Evolutionary conservation across 371 early-diverging fungal genomes (phyloP), one percentile per base, ranked within the genome.

Genomic region (Furculomyces boomerangus): DNA sequence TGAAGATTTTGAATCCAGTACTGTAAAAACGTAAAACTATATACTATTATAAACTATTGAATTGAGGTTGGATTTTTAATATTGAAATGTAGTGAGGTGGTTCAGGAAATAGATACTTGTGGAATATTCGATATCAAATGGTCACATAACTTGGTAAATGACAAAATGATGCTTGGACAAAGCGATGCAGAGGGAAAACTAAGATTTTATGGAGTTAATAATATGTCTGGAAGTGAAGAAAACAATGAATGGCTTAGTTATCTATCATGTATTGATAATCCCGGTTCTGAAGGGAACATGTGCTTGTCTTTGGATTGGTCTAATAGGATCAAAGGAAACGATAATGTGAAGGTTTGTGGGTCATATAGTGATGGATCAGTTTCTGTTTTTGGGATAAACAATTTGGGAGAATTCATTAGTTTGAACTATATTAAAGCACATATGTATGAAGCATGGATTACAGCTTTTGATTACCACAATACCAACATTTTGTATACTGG

Each of bases 261-360:
- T 14, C 24, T 32, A 2, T 25, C 18, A n/a, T 30, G 24, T 7
- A 31, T 32, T 20, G 52, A 51, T 51, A 40, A 37, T 3, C 5
- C 14, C 22, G 26, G 26, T 22, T 50, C 3, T 5, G 39, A 51
- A n/a, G 28, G 50, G 39, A 56, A 59, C 35, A 61, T 93, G 31
- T 86, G 82, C 47, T 73, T 91, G 22, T 91, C 94, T 0, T 57
- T 92, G n/a, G 94, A 94, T 59, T 92, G 92, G 91, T 78, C 86
- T 0, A 81, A 79, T 37, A n/a, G n/a, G n/a, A n/a, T n/a, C n/a
- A 35, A 35, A 10, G 18, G 18, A 10, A 35, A 18, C 18, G 35
- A 18, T 5, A 3, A 8, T 43, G 43, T 43, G 3, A 43, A 16
- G 43, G 43, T 43, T 5, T 43, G 43, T 13, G 39, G 55, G 1